Percentiles rank a stretch among this genome's conserved stretches.
Conservation (phyloP, 2,329 filamentous ascomycete species). For the Daldinia sp. region DNA sequence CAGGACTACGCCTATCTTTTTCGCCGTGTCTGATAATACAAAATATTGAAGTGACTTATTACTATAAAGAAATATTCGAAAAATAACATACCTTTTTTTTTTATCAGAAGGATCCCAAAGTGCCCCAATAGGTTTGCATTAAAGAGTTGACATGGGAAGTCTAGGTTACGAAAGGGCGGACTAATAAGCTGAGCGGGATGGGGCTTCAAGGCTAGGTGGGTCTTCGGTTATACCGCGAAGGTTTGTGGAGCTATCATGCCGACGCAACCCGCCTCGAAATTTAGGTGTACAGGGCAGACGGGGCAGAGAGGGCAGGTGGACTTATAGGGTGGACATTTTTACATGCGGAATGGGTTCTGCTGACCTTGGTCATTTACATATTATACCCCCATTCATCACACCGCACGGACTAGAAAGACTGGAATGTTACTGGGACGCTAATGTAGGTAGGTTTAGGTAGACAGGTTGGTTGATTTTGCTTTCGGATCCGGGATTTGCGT, state of each 20-base stretch:
- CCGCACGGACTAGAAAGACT: slow-evolving; percentile 19
- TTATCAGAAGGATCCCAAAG: not conserved
- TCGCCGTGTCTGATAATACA: not conserved
- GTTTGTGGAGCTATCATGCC: slow-evolving; percentile 25
- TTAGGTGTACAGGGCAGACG: slow-evolving; percentile 3
- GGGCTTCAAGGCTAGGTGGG: slow-evolving; percentile 28
- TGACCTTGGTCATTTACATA: slow-evolving; percentile 24
- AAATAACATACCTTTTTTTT: not conserved
- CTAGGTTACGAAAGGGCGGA: slow-evolving; percentile 11
- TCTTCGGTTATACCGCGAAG: slow-evolving; percentile 17
- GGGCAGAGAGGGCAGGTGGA: not conserved
- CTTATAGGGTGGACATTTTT: not conserved
- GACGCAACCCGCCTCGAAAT: slow-evolving; percentile 42
- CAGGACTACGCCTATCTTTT: slow-evolving; percentile 2
- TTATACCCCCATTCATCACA: slow-evolving; percentile 22
- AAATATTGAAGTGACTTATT: not conserved
- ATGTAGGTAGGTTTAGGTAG: slow-evolving; percentile 1
- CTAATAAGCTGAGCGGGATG: slow-evolving; percentile 27
- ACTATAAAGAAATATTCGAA: not conserved
- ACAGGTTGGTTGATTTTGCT: slow-evolving; percentile 10
- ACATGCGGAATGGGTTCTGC: slow-evolving; percentile 12
- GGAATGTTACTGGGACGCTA: slow-evolving; percentile 6
- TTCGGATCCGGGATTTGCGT: slow-evolving; percentile 28
- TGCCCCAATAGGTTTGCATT: not conserved
- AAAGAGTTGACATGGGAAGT: not conserved